Conservation (phyloP, 2,329 filamentous ascomycete species). For the Rosellinia necatrix region DNA sequence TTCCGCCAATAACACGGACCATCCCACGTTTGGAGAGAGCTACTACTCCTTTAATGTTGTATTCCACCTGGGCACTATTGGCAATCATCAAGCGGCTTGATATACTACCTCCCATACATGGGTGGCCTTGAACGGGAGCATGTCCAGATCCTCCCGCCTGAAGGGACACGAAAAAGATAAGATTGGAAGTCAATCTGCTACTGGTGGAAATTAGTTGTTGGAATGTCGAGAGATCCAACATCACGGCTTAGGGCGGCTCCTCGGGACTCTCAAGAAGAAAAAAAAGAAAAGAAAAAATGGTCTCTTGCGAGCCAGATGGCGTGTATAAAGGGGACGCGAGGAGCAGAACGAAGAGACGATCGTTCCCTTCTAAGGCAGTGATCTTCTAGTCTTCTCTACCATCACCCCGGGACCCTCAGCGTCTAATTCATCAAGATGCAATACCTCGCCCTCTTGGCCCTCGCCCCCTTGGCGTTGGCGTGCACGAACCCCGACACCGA, state of each 20-base stretch:
- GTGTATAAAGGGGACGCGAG: constrained; percentile 8
- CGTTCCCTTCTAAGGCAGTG: neutral
- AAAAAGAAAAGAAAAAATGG: no score
- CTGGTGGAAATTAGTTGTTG: constrained; percentile 25
- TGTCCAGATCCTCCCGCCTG: neutral
- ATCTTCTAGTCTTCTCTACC: constrained; percentile 4
- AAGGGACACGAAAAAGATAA: neutral
- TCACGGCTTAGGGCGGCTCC: neutral
- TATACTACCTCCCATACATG: constrained; percentile 6
- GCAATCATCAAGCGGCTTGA: neutral
- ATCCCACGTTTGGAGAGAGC: neutral
- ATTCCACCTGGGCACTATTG: constrained; percentile 2
- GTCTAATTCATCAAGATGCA: constrained; percentile 13
- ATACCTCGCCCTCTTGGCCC: constrained; percentile 19
- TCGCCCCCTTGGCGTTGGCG: constrained; percentile 30
- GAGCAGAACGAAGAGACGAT: neutral
- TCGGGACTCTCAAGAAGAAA: neutral
- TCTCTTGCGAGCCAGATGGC: neutral
- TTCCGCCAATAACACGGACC: constrained; percentile 18
- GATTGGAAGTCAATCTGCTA: neutral
- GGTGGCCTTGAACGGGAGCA: neutral
- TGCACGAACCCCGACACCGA: constrained; percentile 40
- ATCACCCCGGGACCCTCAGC: neutral
- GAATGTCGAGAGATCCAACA: no score
- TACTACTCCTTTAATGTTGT: neutral